Evolutionary conservation across 176 grass and related monocot genomes (phyloP), one percentile per base, ranked within the genome.

Genomic region (Metroxylon sagu): DNA sequence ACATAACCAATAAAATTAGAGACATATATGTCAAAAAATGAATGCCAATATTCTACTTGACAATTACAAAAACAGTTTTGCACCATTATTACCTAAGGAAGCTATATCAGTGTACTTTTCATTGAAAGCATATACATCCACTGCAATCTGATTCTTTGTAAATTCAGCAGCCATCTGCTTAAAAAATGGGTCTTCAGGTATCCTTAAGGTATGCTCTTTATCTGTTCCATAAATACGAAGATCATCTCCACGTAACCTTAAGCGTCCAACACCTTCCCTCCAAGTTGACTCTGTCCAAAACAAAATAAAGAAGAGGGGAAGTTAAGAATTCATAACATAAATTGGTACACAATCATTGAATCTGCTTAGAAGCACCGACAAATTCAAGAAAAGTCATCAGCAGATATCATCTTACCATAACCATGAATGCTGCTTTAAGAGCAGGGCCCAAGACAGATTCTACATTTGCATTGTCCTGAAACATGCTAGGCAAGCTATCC

Each of bases 131-230:
- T 82, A 98, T 73, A 98, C 76, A 56, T 98, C 87, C 6, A 98
- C 84, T 5, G 84, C 75, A 31, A 98, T 89, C 55, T 98, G 84
- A 69, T 83, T 83, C 74, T 98, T 98, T 1, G 84, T 92, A 59
- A 98, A 98, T 58, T 98, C 93, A 67, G 88, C 93, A 60, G 93
- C 88, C 93, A 92, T 98, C 59, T 92, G 84, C 83, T 98, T 98
- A 74, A 92, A 98, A 59, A 98, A 98, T 49, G 94, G 71, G 43
- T 98, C 88, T 83, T 92, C 88, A 58, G 88, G 81, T 65, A 81
- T 67, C 70, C 94, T 89, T n/a, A 93, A 71, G 25, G 56, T 67
- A 64, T 89, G 79, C 56, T 98, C 94, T 57, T 98, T 98, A 23
- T 93, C 94, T 26, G 88, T 98, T 69, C 88, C 94, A 83, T 92